Base-by-base conservation (phyloP, 257 asterid species). In the Nicotiana tomentosiformis region DNA sequence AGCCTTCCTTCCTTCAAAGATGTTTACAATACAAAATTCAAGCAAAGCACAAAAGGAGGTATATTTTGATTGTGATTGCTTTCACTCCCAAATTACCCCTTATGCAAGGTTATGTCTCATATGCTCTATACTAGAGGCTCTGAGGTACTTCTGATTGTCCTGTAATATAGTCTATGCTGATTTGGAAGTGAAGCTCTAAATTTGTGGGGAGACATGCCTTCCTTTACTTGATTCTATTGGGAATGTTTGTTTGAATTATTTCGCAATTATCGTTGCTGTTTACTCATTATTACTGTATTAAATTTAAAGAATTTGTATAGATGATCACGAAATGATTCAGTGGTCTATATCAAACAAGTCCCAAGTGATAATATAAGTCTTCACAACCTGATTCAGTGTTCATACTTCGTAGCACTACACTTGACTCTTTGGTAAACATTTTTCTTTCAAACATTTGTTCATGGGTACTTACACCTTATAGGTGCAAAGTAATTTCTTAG, bases 1-100 rank as follows among this genome's bases (percentile, higher is more conserved):
- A 96, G 99, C 97, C 99, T 64, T 87, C 87, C 46, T 91, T 91
- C 86, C 96, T 96, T 60, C 98, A 91, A 86, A 90, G 97, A 92
- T 92, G 97, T 85, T 49, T 94, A 83, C 88, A 82, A 46, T 96
- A 94, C 97, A 94, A 90, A 95, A 89, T 91, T 82, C 97, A 91
- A 83, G 97, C 93, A 77, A 92, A 91, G 86, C 91, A 91, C 91
- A 92, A 88, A 89, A 96, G 67, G 86, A 89, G 98, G 98, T 96
- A 88, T 74, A 29, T 76, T 67, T 9, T 51, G 43, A 76, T 76
- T 35, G 51, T 43, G 33, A 30, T 26, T 81, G 18, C 62, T 18
- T 81, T 51, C 66, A 30, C 67, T 53, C 17, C 51, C 43, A 10
- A 5, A 49, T 53, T 33, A 7, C 51, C 39, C 1, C 4, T 7